phyloP scores from a whole-genome alignment of 495 filamentous ascomycete genomes.

The Cryomyces minteri region DNA sequence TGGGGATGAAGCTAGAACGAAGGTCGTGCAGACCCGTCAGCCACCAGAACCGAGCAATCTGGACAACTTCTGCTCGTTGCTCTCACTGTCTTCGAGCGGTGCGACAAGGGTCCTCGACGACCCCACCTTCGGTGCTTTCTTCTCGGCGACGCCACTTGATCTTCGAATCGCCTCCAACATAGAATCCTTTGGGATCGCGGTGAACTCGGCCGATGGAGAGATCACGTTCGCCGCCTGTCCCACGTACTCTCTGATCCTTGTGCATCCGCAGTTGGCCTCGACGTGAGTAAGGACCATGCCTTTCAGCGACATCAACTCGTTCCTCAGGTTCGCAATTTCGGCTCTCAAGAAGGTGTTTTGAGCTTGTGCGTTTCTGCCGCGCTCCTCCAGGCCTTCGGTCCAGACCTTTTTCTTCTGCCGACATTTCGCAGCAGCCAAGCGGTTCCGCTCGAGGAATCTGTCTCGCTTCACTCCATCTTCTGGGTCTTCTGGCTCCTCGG shows the following conservation, averaged over 20 bases:
- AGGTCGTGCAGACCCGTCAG: too few species aligned
- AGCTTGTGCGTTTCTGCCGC: conserved; percentile 11
- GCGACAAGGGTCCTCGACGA: too few species aligned
- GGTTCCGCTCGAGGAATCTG: conserved; percentile 59
- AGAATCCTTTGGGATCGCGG: too few species aligned
- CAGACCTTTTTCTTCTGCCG: conserved; percentile 68
- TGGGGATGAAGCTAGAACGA: too few species aligned
- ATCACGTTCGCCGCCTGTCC: background rate
- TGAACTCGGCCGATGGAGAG: background rate
- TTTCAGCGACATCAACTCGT: conserved; percentile 24
- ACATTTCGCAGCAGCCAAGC: conserved; percentile 72
- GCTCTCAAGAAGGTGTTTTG: conserved; percentile 8
- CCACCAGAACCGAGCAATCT: too few species aligned
- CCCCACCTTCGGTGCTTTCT: too few species aligned
- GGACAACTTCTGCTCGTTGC: too few species aligned
- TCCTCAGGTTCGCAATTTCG: conserved; percentile 17
- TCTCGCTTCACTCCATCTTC: conserved; percentile 12
- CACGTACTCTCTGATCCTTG: conserved; percentile 5
- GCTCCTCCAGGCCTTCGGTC: conserved; percentile 11
- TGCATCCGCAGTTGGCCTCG: conserved; percentile 19
- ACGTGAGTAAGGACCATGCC: conserved; percentile 24
- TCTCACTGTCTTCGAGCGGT: too few species aligned
- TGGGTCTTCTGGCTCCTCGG: conserved; percentile 1
- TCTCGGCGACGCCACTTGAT: too few species aligned
- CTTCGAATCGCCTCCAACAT: too few species aligned